Percentiles rank a stretch among this genome's conserved stretches.
These are phyloP conservation scores for Arthroderma uncinatum DNA, from an alignment of 2,329 filamentous ascomycete species.

Conservation along the genomic window DNA sequence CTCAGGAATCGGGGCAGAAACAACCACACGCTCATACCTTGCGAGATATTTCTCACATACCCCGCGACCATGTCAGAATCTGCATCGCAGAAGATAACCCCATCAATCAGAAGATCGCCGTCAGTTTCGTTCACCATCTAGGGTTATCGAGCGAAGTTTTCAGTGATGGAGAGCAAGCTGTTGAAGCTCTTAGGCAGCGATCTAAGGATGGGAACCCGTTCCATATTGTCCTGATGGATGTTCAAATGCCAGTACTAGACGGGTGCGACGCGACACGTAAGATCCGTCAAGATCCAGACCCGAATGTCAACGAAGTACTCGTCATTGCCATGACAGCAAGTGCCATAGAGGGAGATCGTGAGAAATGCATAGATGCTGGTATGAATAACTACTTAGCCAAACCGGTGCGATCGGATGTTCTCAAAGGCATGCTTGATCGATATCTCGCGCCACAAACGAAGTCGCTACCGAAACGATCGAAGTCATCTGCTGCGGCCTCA, in stretches of 20 bases:
- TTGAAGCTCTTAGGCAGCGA: conserved; percentile 68
- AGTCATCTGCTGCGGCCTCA: neutral
- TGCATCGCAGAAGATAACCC: conserved; percentile 93
- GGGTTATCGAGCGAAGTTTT: conserved; percentile 82
- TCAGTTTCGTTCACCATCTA: conserved; percentile 76
- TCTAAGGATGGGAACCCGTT: conserved; percentile 64
- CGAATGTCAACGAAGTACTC: conserved; percentile 68
- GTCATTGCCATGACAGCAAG: conserved; percentile 96
- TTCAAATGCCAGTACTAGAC: conserved; percentile 89
- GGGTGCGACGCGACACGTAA: conserved; percentile 83
- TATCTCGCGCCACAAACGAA: conserved; percentile 45
- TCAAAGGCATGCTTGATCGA: conserved; percentile 70
- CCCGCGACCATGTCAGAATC: conserved; percentile 67
- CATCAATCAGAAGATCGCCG: conserved; percentile 89
- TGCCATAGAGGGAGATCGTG: conserved; percentile 84
- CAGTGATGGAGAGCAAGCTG: conserved; percentile 77
- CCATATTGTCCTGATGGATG: conserved; percentile 88
- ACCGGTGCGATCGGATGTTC: conserved; percentile 75
- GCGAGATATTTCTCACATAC: conserved; percentile 59
- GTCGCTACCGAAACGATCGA: conserved; percentile 5
- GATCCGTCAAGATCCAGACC: conserved; percentile 64
- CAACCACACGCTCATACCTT: conserved; percentile 37
- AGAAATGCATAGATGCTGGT: conserved; percentile 88
- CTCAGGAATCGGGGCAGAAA: conserved; percentile 34
- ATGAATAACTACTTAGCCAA: conserved; percentile 98